Base-by-base conservation (phyloP, 2,329 filamentous ascomycete genomes). In the Meredithiella fracta region DNA sequence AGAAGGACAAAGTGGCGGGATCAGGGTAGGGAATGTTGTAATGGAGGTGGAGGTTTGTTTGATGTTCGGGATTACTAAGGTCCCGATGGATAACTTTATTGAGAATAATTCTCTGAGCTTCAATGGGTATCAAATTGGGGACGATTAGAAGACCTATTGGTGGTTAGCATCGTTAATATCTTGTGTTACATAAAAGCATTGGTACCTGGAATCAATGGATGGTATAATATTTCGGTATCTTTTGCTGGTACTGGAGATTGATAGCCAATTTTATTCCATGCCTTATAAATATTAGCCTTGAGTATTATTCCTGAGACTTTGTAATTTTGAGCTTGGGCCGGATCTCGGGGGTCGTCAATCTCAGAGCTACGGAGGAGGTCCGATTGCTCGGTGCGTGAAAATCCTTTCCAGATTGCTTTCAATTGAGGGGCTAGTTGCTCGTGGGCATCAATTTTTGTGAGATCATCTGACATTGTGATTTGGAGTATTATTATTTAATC, bases 11-110 rank as follows among this genome's bases (percentile, higher is more conserved):
- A 7, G 61, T 62, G 60, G 31, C 8, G 60, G 25, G 55, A 34
- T 34, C 11, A 3, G 65, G 66, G 62, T 91, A 90, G 5, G 78
- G 73, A 4, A 94, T 66, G 31, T 80, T 65, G 67, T 91, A 87
- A 68, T 94, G 86, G 1, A 88, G 74, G 67, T 94, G 85, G n/a
- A 97, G 72, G 67, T 97, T 98, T 54, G 90, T 97, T 64, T 85
- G 78, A 66, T 97, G 89, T 3, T 71, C 66, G 2, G 81, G 79
- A 61, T 85, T 78, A 59, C 81, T 80, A 15, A 94, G 77, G 66
- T 94, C 85, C 23, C 73, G 77, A 68, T 94, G 86, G 29, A 96
- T 72, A 60, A 95, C 76, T 55, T 78, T 80, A 47, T 79, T 79
- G 3, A 97, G 74, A 2, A 97, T 73, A 38, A 72, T 69, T 58